Percentiles rank a stretch among this genome's conserved stretches.
Evolutionary conservation across 2,329 filamentous ascomycete species (phyloP).

Genomic region (Bipolaris cookei): DNA sequence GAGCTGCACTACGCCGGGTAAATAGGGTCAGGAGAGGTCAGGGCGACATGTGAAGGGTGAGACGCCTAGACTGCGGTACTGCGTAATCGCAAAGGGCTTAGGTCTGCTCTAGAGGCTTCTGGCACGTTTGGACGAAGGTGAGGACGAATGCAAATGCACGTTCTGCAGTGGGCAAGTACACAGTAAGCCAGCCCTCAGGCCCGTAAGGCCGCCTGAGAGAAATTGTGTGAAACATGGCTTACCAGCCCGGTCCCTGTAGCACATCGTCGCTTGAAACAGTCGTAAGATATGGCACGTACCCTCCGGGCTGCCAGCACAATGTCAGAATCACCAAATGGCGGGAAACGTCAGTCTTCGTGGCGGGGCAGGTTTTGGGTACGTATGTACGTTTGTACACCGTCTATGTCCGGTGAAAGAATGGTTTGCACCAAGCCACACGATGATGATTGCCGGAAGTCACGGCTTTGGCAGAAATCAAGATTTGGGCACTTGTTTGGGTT

Average conservation of each 20-base stretch:
- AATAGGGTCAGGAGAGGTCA: conserved; percentile 11
- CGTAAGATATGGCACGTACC: neutral
- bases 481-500: conserved; percentile 8
- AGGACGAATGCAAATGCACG: neutral
- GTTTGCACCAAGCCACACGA: conserved; percentile 6
- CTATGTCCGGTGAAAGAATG: too few relatives aligned
- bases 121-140: neutral
- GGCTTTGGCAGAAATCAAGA: conserved; percentile 8
- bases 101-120: conserved; percentile 5
- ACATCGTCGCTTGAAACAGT: conserved; percentile 3
- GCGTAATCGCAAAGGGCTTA: conserved; percentile 28
- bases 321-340: neutral
- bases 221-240: conserved; percentile 14
- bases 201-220: conserved; percentile 6
- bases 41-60: conserved; percentile 1
- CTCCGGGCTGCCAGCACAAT: neutral
- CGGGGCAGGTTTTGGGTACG: neutral
- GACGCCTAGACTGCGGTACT: conserved; percentile 18
- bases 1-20: conserved; percentile 3
- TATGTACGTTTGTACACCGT: neutral
- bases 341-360: neutral
- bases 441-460: conserved; percentile 6
- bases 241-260: conserved; percentile 6
- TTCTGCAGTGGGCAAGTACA: conserved; percentile 1
- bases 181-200: neutral